Evolutionary conservation across 768 basidiomycete species (phyloP).

Genomic region (Russula compacta): DNA sequence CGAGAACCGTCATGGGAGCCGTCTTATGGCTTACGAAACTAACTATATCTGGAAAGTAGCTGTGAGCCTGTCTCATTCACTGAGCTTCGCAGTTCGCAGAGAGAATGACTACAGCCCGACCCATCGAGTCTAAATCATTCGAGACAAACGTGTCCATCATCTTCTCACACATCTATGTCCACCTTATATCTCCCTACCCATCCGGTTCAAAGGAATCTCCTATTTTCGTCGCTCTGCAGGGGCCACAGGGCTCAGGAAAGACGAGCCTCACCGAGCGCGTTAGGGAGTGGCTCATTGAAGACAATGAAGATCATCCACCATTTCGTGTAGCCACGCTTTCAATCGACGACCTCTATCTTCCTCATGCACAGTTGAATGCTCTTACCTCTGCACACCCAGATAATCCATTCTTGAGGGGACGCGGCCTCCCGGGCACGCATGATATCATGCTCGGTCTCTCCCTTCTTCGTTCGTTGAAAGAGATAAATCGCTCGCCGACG

Average conservation of each 20-base stretch:
- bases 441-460: conserved; percentile 59
- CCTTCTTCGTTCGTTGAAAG: conserved; percentile 42
- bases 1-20: too few species aligned
- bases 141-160: conserved; percentile 27
- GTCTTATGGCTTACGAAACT: too few species aligned
- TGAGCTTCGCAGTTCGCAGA: too few species aligned
- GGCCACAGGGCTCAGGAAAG: conserved; percentile 93
- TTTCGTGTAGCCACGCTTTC: conserved; percentile 59
- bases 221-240: conserved; percentile 81
- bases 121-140: background rate
- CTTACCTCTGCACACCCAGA: conserved; percentile 47
- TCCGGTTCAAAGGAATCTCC: conserved; percentile 32
- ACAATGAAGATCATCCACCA: conserved; percentile 32
- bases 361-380: conserved; percentile 48
- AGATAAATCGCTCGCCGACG: conserved; percentile 25
- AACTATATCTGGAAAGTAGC: too few species aligned
- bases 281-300: conserved; percentile 25
- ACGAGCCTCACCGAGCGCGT: conserved; percentile 65
- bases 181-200: conserved; percentile 26
- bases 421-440: conserved; percentile 93
- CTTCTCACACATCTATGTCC: conserved; percentile 31
- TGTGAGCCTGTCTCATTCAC: too few species aligned
- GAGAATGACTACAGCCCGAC: too few species aligned
- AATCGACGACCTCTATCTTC: conserved; percentile 81
- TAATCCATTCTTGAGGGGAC: conserved; percentile 65